Conservation (phyloP, 2,329 filamentous ascomycete species). For the Coniochaeta pulveracea region DNA sequence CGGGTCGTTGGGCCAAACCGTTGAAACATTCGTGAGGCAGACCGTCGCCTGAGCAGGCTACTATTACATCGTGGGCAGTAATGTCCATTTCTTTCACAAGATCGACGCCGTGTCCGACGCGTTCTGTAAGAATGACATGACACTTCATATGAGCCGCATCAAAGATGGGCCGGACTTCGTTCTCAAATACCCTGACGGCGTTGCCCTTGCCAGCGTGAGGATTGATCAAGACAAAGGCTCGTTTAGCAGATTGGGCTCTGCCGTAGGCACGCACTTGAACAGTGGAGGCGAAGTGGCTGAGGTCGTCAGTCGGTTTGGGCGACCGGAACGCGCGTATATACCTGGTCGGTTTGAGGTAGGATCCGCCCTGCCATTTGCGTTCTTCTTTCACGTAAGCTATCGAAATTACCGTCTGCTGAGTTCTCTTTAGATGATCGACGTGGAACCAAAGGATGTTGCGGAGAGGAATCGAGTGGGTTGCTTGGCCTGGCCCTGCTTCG, state of each 20-base stretch:
- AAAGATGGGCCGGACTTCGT: constrained; percentile 70
- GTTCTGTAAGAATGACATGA: constrained; percentile 60
- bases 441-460: constrained; percentile 82
- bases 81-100: constrained; percentile 68
- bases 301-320: too few relatives aligned
- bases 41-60: constrained; percentile 87
- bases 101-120: constrained; percentile 66
- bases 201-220: constrained; percentile 77
- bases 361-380: too few relatives aligned
- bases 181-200: constrained; percentile 62
- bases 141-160: constrained; percentile 68
- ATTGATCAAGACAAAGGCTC: constrained; percentile 83
- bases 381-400: constrained; percentile 12
- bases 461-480: constrained; percentile 46
- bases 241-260: constrained; percentile 49
- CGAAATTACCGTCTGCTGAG: constrained; percentile 9
- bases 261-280: constrained; percentile 64
- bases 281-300: constrained; percentile 25
- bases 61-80: constrained; percentile 70
- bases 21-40: constrained; percentile 92
- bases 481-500: constrained; percentile 4
- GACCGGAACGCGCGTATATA: too few relatives aligned
- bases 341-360: constrained; percentile 9
- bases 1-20: constrained; percentile 64
- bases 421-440: too few relatives aligned